Percentiles rank a stretch among this genome's conserved stretches.
Conservation (phyloP, 2,329 filamentous ascomycete genomes). For the Penicillium sp. region DNA sequence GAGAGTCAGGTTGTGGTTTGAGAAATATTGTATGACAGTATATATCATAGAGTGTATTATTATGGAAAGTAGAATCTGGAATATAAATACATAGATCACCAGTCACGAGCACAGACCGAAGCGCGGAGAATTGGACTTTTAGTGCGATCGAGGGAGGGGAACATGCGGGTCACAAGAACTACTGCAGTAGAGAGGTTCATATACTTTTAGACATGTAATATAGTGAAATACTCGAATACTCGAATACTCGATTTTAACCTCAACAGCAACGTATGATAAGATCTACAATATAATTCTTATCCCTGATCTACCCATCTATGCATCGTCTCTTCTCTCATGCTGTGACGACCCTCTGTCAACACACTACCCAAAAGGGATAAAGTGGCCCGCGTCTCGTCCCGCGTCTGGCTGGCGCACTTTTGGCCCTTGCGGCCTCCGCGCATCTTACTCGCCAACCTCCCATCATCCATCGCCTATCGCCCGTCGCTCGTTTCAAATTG, state of each 20-base stretch:
- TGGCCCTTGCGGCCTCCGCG: conserved; percentile 29
- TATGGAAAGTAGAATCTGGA: neutral
- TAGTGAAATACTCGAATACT: no score
- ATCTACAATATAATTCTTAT: neutral
- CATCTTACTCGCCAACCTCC: conserved; percentile 14
- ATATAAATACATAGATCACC: neutral
- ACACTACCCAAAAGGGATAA: conserved; percentile 38
- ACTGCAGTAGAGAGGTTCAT: neutral
- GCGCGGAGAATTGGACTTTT: conserved; percentile 1
- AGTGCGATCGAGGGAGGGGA: conserved; percentile 5
- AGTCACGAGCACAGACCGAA: conserved; percentile 7
- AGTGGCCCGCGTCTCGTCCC: conserved; percentile 41
- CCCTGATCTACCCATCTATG: neutral
- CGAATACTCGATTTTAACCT: no score
- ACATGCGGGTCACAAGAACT: conserved; percentile 5
- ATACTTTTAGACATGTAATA: no score
- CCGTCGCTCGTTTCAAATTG: conserved; percentile 7
- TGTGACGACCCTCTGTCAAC: conserved; percentile 12
- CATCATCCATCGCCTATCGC: conserved; percentile 1
- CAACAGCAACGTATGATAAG: no score
- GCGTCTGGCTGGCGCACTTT: conserved; percentile 33
- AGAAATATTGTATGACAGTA: neutral
- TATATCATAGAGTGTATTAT: neutral
- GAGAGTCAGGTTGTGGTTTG: neutral
- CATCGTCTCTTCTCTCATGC: neutral